Percentiles rank a stretch among this genome's conserved stretches.
Conservation (phyloP, 1,139 yeast species). For the Candida sp. region DNA sequence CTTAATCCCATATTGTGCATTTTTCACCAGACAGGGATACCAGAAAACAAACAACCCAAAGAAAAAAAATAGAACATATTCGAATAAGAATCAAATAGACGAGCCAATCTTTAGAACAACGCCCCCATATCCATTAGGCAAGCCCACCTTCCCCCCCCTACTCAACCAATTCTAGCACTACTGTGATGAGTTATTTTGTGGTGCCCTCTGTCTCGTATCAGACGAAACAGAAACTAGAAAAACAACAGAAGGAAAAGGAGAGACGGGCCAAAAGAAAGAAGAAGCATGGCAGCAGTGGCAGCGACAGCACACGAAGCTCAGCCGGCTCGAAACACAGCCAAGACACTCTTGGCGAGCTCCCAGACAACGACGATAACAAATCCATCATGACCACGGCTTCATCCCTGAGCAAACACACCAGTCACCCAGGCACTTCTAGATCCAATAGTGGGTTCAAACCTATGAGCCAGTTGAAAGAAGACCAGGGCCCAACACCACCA, state of each 20-base stretch:
- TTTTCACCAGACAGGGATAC: too few relatives aligned
- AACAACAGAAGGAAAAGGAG: constrained; percentile 19
- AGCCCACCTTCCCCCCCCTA: too few relatives aligned
- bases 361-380: constrained; percentile 7
- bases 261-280: constrained; percentile 15
- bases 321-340: constrained; percentile 4
- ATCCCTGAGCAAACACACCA: neutral
- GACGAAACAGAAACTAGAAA: constrained; percentile 34
- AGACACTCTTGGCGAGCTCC: neutral
- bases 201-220: constrained; percentile 37
- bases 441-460: neutral
- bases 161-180: neutral
- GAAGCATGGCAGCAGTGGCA: constrained; percentile 7
- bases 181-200: constrained; percentile 31
- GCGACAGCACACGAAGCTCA: constrained; percentile 4
- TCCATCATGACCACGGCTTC: neutral
- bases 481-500: neutral
- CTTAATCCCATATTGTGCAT: too few relatives aligned
- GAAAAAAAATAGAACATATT: too few relatives aligned
- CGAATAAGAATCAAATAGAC: too few relatives aligned
- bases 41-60: too few relatives aligned
- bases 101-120: too few relatives aligned
- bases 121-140: too few relatives aligned
- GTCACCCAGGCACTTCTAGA: neutral
- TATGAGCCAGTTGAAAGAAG: neutral